These are phyloP conservation scores for Zoysia matrella DNA, from an alignment of 202 grass and related monocot species.

Conservation along the genomic window DNA sequence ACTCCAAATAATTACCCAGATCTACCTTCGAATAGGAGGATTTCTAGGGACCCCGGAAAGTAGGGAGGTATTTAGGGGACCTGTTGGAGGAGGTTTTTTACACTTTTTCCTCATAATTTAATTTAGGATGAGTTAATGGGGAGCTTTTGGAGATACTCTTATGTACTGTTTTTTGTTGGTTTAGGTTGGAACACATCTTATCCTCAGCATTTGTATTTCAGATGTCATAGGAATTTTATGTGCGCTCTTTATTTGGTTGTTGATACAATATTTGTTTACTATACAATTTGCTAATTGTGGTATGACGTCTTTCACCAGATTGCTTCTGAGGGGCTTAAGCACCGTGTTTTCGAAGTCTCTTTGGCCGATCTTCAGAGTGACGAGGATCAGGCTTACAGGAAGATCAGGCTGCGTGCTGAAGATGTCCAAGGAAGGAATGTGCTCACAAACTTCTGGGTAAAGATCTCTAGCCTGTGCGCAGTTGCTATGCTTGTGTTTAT, in stretches of 20 bases:
- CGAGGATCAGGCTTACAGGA: no score
- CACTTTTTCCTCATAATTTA: no score
- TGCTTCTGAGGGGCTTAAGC: constrained; percentile 91
- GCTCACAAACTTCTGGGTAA: constrained; percentile 96
- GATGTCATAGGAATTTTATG: not conserved
- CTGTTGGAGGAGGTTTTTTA: no score
- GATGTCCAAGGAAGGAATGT: constrained; percentile 62
- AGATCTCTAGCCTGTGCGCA: not conserved
- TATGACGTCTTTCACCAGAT: constrained; percentile 51
- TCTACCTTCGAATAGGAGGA: no score
- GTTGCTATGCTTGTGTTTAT: not conserved
- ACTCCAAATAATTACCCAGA: no score
- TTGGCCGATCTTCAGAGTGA: constrained; percentile 37
- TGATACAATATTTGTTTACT: not conserved
- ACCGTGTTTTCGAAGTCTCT: constrained; percentile 93
- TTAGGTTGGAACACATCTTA: not conserved
- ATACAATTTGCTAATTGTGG: not conserved
- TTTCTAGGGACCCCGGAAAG: no score
- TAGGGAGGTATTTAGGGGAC: no score
- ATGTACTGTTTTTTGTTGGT: no score
- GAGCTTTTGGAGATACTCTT: no score
- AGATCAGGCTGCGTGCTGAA: no score
- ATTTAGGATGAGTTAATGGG: no score
- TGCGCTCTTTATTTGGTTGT: not conserved
- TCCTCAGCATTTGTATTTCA: no score